Base-by-base conservation (phyloP, 1,139 yeast species). In the Taphrina wiesneri region DNA sequence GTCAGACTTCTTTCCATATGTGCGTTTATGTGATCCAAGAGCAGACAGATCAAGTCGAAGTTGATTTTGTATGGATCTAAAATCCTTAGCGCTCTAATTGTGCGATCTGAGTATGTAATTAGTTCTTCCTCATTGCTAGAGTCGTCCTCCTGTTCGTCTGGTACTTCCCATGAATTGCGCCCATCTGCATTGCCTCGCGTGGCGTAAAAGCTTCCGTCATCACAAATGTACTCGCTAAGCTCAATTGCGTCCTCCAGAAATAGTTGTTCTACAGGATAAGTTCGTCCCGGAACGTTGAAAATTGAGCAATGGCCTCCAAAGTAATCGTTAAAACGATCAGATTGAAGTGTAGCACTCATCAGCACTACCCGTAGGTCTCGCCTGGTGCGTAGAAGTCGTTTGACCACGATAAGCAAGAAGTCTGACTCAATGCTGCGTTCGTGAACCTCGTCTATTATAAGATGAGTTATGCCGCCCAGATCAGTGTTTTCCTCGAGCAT, bases 371-470 rank as follows among this genome's bases (percentile, higher is more conserved):
- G 86, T 15, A 67, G 39, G 15, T 64, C 75, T 75, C 49, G 75
- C 69, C 93, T 76, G 56, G 75, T 76, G 28, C 75, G 73, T 3
- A 72, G 71, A 21, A 87, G 76, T 53, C 78, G 82, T 72, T 87
- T 87, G 70, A 88, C 77, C 57, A 89, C 81, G 32, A 88, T 87
- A 57, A 89, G 80, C 56, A 88, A 79, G 68, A 89, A 83, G 75
- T 89, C 96, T 68, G 89, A 85, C 73, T 88, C 95, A 65, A 89
- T 85, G 0, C 93, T 87, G 70, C 96, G 79, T 76, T 89, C 96
- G 72, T 89, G 96, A 23, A 89, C 96, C 76, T 89, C 96, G 78
- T 89, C 96, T 67, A 89, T 83, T 56, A 89, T 85, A 32, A 89
- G 79, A 71, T 85, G 85, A 15, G 81, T 81, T 51, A 85, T 87